A percentile compares a stretch with the other conserved stretches of the same genome.
phyloP scores from a whole-genome alignment of 1,284 basidiomycete genomes.

The Ganoderma sp. region DNA sequence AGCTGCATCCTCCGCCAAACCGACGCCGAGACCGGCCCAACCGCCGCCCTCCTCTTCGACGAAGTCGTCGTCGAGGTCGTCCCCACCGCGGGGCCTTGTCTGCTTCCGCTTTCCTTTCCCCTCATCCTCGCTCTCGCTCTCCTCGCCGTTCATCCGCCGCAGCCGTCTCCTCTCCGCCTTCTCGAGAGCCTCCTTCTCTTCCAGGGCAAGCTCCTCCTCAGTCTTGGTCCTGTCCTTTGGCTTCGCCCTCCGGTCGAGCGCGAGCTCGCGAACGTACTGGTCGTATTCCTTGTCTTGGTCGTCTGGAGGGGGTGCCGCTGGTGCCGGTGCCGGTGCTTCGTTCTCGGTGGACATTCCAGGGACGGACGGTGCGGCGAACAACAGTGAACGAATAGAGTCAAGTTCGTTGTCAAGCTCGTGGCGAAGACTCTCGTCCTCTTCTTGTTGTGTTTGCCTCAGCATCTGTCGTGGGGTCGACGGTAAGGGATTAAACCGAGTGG shows the following conservation, averaged over 20 bases:
- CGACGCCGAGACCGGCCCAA: slow-evolving; percentile 55
- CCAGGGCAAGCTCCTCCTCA: slow-evolving; percentile 90
- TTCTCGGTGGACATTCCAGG: slow-evolving; percentile 20
- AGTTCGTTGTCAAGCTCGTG: slow-evolving; percentile 91
- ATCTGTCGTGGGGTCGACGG: slow-evolving; percentile 52
- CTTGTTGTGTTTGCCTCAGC: slow-evolving; percentile 86
- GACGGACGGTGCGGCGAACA: slow-evolving; percentile 63
- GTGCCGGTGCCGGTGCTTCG: slow-evolving; percentile 7
- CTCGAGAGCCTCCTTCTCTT: slow-evolving; percentile 88
- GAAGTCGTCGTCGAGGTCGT: slow-evolving; percentile 96
- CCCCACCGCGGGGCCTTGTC: slow-evolving; percentile 62
- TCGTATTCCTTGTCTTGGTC: slow-evolving; percentile 75
- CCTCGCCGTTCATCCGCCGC: slow-evolving; percentile 88
- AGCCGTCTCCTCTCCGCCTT: slow-evolving; percentile 83
- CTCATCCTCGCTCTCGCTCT: slow-evolving; percentile 68
- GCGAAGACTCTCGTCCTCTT: slow-evolving; percentile 86
- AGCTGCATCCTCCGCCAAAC: slow-evolving; percentile 50
- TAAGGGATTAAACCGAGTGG: not conserved
- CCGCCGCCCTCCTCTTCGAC: slow-evolving; percentile 51
- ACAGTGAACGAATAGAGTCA: slow-evolving; percentile 79
- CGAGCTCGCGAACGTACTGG: slow-evolving; percentile 89
- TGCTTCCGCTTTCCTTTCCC: slow-evolving; percentile 51
- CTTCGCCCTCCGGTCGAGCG: slow-evolving; percentile 92
- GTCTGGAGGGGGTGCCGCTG: slow-evolving; percentile 16
- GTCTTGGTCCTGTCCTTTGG: slow-evolving; percentile 97